These are phyloP conservation scores for Blumeria hordei DNA, from an alignment of 2,329 filamentous ascomycete genomes.

Conservation along the genomic window DNA sequence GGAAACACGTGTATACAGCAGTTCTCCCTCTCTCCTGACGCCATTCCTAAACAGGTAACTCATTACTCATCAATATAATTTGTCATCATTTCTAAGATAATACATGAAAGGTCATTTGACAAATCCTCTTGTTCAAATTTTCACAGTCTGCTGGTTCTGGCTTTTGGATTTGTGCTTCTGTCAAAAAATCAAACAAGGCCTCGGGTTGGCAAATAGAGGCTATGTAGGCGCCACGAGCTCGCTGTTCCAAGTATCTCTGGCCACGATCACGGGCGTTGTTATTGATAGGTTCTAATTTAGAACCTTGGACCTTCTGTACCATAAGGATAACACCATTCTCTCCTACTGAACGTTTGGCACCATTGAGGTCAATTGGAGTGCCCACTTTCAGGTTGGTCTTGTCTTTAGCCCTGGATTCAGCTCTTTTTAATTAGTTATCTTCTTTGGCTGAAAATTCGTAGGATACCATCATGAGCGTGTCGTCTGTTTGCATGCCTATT, in stretches of 20 bases:
- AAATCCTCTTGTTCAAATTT: not conserved
- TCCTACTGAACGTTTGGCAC: not conserved
- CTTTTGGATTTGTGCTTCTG: not conserved
- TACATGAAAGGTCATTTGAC: too few species aligned
- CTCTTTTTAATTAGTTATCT: not conserved
- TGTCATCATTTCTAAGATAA: too few species aligned
- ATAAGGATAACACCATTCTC: not conserved
- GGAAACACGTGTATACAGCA: too few species aligned
- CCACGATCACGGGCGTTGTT: not conserved
- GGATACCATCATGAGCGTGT: not conserved
- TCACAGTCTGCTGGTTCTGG: not conserved
- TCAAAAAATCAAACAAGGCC: not conserved
- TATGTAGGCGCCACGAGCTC: not conserved
- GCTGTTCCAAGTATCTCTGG: not conserved
- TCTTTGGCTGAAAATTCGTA: not conserved
- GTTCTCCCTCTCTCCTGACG: too few species aligned
- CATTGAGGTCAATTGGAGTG: not conserved
- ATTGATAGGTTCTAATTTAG: not conserved
- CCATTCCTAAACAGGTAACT: too few species aligned
- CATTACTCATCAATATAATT: too few species aligned
- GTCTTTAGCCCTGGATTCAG: not conserved
- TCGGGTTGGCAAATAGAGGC: not conserved
- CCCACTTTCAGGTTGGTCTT: not conserved
- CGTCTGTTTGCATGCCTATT: slow-evolving; percentile 1
- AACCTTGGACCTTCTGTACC: not conserved